phyloP scores from a whole-genome alignment of 495 filamentous ascomycete species.

The Hypoxylon fragiforme region DNA sequence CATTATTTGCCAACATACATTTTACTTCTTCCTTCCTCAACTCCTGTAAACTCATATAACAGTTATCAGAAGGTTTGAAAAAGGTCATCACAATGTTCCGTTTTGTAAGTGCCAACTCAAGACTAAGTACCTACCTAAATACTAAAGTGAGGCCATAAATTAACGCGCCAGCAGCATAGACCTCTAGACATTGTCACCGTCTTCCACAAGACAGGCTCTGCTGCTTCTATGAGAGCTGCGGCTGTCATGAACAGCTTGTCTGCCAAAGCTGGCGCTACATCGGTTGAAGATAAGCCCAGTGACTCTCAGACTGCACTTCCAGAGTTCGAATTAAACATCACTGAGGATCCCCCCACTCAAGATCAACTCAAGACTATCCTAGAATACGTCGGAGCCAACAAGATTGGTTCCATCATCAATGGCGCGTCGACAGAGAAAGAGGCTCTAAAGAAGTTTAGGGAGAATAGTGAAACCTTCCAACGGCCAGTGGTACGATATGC shows the following conservation, averaged over 20 bases:
- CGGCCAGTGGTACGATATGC: slow-evolving; percentile 66
- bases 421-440: slow-evolving; percentile 72
- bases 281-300: slow-evolving; percentile 69
- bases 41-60: too few relatives aligned
- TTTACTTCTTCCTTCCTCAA: too few relatives aligned
- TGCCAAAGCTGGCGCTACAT: slow-evolving; percentile 57
- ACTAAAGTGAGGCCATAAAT: background rate
- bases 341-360: slow-evolving; percentile 74
- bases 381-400: slow-evolving; percentile 69
- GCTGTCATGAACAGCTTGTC: slow-evolving; percentile 76
- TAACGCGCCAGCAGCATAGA: slow-evolving; percentile 61
- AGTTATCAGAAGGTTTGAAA: too few relatives aligned
- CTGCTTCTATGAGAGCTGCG: slow-evolving; percentile 66
- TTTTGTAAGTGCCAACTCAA: slow-evolving; percentile 41
- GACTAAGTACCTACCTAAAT: background rate
- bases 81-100: slow-evolving; percentile 51
- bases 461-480: slow-evolving; percentile 61
- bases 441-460: slow-evolving; percentile 73
- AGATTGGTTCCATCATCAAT: slow-evolving; percentile 63
- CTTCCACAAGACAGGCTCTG: slow-evolving; percentile 78
- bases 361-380: slow-evolving; percentile 88
- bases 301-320: slow-evolving; percentile 56
- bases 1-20: slow-evolving; percentile 2
- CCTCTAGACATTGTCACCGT: slow-evolving; percentile 89
- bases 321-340: slow-evolving; percentile 85